Conservation (phyloP, 2,329 filamentous ascomycete species). For the Septoria petroselini region DNA sequence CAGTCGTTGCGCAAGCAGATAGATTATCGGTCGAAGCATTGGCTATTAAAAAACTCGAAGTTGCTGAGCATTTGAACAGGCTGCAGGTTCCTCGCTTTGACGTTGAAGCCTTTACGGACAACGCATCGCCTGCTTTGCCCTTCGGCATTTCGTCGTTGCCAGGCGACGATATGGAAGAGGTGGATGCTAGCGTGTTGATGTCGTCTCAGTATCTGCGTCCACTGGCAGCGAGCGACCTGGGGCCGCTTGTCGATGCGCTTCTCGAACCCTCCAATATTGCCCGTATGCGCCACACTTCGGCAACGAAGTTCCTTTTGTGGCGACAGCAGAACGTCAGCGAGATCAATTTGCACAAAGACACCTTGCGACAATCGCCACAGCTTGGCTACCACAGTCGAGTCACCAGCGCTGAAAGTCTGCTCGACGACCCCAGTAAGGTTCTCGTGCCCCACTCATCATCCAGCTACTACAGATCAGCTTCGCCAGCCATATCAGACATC, state of each 20-base stretch:
- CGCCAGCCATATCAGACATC: slow-evolving; percentile 29
- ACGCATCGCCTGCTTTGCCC: slow-evolving; percentile 38
- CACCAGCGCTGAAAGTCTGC: slow-evolving; percentile 30
- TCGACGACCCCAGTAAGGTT: slow-evolving; percentile 34
- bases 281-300: slow-evolving; percentile 77
- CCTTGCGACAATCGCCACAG: slow-evolving; percentile 24
- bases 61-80: slow-evolving; percentile 18
- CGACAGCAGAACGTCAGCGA: slow-evolving; percentile 42
- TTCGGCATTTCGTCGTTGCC: slow-evolving; percentile 76
- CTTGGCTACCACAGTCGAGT: slow-evolving; percentile 26
- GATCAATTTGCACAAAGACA: slow-evolving; percentile 30
- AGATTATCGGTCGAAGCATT: slow-evolving; percentile 39
- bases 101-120: slow-evolving; percentile 2
- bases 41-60: slow-evolving; percentile 18
- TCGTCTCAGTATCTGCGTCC: slow-evolving; percentile 84
- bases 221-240: slow-evolving; percentile 71
- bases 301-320: slow-evolving; percentile 77
- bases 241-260: slow-evolving; percentile 64
- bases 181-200: slow-evolving; percentile 94
- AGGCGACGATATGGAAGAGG: slow-evolving; percentile 70
- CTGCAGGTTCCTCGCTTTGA: slow-evolving; percentile 20
- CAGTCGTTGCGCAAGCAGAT: slow-evolving; percentile 76
- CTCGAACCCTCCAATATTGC: slow-evolving; percentile 75
- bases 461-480: slow-evolving; percentile 38
- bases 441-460: slow-evolving; percentile 33